phyloP scores from a whole-genome alignment of 225 moss, liverwort and hornwort genomes.

The Thuidium tamariscinum region DNA sequence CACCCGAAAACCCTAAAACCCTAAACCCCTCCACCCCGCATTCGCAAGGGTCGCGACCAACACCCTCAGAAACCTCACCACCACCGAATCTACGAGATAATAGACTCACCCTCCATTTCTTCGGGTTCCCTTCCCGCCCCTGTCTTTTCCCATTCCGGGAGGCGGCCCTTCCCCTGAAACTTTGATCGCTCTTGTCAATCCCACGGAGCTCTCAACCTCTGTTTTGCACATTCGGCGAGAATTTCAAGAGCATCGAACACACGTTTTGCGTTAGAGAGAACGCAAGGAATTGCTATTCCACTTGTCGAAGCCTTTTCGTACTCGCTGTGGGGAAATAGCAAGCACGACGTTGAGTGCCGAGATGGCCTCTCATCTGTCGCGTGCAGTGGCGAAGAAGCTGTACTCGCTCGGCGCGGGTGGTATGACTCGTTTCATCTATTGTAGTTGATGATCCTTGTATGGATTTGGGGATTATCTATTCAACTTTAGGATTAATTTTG shows the following conservation, averaged over 20 bases:
- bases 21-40: neutral
- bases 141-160: neutral
- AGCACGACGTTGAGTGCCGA: neutral
- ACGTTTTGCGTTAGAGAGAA: neutral
- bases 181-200: neutral
- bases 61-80: neutral
- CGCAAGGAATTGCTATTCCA: neutral
- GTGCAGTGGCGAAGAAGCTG: slow-evolving; percentile 23
- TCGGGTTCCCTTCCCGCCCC: neutral
- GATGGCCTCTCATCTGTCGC: slow-evolving; percentile 43
- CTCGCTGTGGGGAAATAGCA: neutral
- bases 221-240: neutral
- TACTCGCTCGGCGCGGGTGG: slow-evolving; percentile 21
- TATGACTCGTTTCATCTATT: neutral
- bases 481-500: neutral
- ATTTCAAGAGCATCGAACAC: neutral
- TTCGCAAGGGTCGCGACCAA: neutral
- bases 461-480: neutral
- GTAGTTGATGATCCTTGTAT: neutral
- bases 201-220: neutral
- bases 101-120: neutral
- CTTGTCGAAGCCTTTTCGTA: neutral
- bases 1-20: neutral
- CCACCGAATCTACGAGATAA: neutral
- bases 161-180: neutral